Conservation (phyloP, 164 flowering plant species). For the Aristolochia contorta region DNA sequence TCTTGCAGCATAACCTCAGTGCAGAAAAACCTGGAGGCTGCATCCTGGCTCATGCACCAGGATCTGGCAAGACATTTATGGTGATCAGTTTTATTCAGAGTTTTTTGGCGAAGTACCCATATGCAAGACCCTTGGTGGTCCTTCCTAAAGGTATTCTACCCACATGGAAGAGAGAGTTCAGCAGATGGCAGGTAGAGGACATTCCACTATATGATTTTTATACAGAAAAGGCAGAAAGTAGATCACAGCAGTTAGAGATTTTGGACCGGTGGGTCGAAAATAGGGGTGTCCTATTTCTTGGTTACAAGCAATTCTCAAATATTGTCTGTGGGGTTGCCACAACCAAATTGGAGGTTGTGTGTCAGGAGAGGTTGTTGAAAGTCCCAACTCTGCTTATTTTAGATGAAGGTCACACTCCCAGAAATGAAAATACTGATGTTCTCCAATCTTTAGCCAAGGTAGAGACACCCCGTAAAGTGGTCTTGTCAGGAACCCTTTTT, state of each 20-base stretch:
- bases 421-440: constrained; percentile 67
- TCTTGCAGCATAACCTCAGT: constrained; percentile 60
- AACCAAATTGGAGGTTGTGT: constrained; percentile 21
- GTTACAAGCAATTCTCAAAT: constrained; percentile 73
- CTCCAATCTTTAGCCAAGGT: constrained; percentile 57
- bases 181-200: constrained; percentile 75
- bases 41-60: constrained; percentile 95
- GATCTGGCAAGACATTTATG: constrained; percentile 95
- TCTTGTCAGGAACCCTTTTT: constrained; percentile 83
- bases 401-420: constrained; percentile 93
- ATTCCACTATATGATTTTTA: constrained; percentile 71
- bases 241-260: constrained; percentile 59
- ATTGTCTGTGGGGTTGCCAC: constrained; percentile 41
- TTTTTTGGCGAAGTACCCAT: constrained; percentile 66
- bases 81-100: constrained; percentile 84
- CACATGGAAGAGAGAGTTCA: constrained; percentile 79
- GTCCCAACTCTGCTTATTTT: constrained; percentile 65
- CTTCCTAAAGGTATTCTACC: constrained; percentile 73
- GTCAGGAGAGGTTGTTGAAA: constrained; percentile 56
- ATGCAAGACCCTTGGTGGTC: constrained; percentile 67
- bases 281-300: constrained; percentile 67
- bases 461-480: constrained; percentile 72
- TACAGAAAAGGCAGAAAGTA: constrained; percentile 51
- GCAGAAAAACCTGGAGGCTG: constrained; percentile 82
- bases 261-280: constrained; percentile 56